Base-by-base conservation (phyloP, 2,329 filamentous ascomycete genomes). In the Aschersonia sp. region DNA sequence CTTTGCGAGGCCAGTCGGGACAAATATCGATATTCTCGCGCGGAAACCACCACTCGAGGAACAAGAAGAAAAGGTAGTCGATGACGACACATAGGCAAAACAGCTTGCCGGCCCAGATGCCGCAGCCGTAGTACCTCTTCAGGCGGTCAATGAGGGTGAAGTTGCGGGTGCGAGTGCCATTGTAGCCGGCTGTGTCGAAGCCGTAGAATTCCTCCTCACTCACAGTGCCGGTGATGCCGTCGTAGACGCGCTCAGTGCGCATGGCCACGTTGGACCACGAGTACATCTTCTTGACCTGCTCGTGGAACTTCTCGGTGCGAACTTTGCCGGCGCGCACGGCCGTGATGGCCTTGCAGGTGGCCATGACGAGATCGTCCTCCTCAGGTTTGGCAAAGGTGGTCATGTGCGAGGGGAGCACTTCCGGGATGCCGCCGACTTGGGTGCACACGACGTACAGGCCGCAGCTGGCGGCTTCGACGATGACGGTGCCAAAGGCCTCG, bases 211-310 rank as follows among this genome's bases (percentile, higher is more conserved):
- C 87, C 47, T 85, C 82, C 56, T 94, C 87, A 53, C 78, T 81
- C 47, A 94, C 81, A n/a, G 80, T 81, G 5, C 89, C 89, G 2
- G 82, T 87, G 55, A 98, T 94, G 45, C 92, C 87, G 61, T 94
- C 82, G 65, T 98, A 98, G 1, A 98, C 92, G 31, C 91, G 78
- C 66, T 98, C 92, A 0, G 92, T 97, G 48, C 92, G 84, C 56
- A 85, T 78, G 10, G 92, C 92, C 31, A 98, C 91, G 62, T 98
- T 91, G 31, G 86, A 86, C 92, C 92, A 98, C 1, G 88, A 94
- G 68, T 98, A 98, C 92, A 97, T 97, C 70, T 85, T 86, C 65
- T 91, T 89, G 52, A 98, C 92, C 64, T 97, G 86, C 55, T 95
- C 91, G 62, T 98, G 92, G 60, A 98, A 98, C 42, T 84, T 79